Base-by-base conservation (phyloP, 2,329 filamentous ascomycete species). In the Aspergillus sp. region DNA sequence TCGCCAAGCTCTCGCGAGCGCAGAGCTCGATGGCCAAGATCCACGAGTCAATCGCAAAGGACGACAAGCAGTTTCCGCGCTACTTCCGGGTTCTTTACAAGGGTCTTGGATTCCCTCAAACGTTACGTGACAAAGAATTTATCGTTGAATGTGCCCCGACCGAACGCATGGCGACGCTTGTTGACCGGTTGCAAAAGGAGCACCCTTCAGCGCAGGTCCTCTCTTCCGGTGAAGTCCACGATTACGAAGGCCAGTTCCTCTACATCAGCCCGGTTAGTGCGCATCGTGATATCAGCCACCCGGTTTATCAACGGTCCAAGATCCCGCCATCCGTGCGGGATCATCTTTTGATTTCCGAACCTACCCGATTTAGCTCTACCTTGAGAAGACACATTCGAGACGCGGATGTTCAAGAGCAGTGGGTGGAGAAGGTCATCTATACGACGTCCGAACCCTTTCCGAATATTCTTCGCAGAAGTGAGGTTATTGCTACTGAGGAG, bases 51-150 rank as follows among this genome's bases (percentile, higher is more conserved):
- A 91, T 97, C 64, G 86, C 91, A 11, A 94, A 92, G 80, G 91
- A 91, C 69, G 90, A 94, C 57, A 90, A 88, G 67, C 80, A 89
- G 19, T 87, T 90, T 62, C 89, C 92, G 11, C 90, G 94, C 64
- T 98, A 96, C 78, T 98, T 96, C 85, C 90, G 91, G 66, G 93
- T 98, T 30, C 84, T 89, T 13, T 98, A 95, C 81, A 91, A 89
- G 71, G 94, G 94, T 5, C 86, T 97, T 58, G 93, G 94, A 1
- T 98, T 97, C 77, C 91, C 93, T 1, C 72, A 87, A 1, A 90
- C 85, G 53, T 76, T 98, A 23, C 86, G 93, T 55, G 93, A 97
- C 76, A 97, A 97, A 79, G 89, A 94, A 62, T 98, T 92, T 76
- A 89, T 98, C 59, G 96, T 96, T 69, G 92, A 98, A 77, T 93